A percentile compares a stretch with the other conserved stretches of the same genome.
phyloP scores from a whole-genome alignment of 352 stramenopile species.

The Phytophthora citricola region DNA sequence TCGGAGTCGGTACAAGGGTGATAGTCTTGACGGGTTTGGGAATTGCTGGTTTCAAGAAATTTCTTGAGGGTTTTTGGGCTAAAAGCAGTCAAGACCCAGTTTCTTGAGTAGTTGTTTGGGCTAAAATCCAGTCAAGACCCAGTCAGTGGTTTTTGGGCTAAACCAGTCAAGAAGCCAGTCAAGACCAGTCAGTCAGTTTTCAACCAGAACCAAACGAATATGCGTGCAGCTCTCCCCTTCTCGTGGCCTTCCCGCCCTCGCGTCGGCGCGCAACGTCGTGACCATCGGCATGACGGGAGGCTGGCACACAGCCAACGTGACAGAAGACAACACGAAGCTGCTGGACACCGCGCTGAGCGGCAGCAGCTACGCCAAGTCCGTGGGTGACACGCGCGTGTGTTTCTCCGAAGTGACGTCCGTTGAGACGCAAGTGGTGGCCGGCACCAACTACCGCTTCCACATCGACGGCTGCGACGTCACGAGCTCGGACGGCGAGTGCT shows the following conservation, averaged over 20 bases:
- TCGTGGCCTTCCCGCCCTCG: conserved; percentile 23
- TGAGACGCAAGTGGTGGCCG: conserved; percentile 73
- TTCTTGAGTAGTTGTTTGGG: no score
- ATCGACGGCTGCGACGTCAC: conserved; percentile 57
- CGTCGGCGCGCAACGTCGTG: conserved; percentile 21
- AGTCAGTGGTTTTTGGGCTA: background rate
- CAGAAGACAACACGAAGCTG: conserved; percentile 31
- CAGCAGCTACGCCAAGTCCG: conserved; percentile 31
- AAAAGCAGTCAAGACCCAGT: no score
- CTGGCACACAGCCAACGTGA: conserved; percentile 35
- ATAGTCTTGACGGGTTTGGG: no score
- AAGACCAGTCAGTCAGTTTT: conserved; percentile 2
- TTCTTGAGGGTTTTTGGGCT: no score
- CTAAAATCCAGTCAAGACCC: conserved; percentile 23
- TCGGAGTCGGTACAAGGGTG: no score
- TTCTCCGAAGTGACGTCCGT: conserved; percentile 43
- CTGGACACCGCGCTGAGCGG: conserved; percentile 38
- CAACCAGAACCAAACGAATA: conserved; percentile 1
- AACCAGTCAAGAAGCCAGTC: conserved; percentile 19
- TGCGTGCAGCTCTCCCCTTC: conserved; percentile 23
- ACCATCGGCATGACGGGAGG: conserved; percentile 33
- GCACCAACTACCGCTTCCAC: conserved; percentile 80
- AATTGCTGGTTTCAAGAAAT: no score
- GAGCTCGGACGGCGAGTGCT: conserved; percentile 51
- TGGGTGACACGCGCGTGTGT: conserved; percentile 52